These are phyloP conservation scores for Aristolochia californica DNA, from an alignment of 164 flowering plant genomes.

Conservation along the genomic window DNA sequence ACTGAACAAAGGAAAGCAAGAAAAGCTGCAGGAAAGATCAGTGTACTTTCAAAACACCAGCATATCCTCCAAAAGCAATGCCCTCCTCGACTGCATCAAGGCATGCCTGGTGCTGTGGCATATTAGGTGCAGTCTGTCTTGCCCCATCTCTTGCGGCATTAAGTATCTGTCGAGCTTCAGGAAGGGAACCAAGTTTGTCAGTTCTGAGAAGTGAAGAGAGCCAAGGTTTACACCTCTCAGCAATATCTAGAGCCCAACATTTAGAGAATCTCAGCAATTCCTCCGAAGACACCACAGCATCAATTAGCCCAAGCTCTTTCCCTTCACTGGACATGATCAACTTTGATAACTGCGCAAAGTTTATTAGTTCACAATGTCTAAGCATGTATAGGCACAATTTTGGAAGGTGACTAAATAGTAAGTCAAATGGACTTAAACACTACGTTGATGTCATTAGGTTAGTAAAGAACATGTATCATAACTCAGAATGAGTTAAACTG, in stretches of 20 bases:
- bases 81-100: constrained; percentile 91
- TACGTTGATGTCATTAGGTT: too few relatives aligned
- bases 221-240: constrained; percentile 77
- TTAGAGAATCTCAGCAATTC: constrained; percentile 71
- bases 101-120: constrained; percentile 92
- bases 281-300: constrained; percentile 60
- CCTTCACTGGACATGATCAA: constrained; percentile 86
- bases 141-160: constrained; percentile 59
- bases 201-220: constrained; percentile 64
- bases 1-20: neutral
- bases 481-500: too few relatives aligned
- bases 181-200: constrained; percentile 67
- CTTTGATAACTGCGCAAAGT: constrained; percentile 51
- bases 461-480: too few relatives aligned
- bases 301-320: constrained; percentile 74
- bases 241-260: constrained; percentile 83
- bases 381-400: neutral
- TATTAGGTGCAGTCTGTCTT: constrained; percentile 52
- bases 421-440: too few relatives aligned
- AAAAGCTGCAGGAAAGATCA: neutral
- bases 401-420: too few relatives aligned
- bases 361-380: neutral
- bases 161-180: constrained; percentile 64
- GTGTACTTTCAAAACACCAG: constrained; percentile 71
- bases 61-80: constrained; percentile 77